These are phyloP conservation scores for Euphorbia celastroides DNA, from an alignment of 441 rosid genomes.

Conservation along the genomic window DNA sequence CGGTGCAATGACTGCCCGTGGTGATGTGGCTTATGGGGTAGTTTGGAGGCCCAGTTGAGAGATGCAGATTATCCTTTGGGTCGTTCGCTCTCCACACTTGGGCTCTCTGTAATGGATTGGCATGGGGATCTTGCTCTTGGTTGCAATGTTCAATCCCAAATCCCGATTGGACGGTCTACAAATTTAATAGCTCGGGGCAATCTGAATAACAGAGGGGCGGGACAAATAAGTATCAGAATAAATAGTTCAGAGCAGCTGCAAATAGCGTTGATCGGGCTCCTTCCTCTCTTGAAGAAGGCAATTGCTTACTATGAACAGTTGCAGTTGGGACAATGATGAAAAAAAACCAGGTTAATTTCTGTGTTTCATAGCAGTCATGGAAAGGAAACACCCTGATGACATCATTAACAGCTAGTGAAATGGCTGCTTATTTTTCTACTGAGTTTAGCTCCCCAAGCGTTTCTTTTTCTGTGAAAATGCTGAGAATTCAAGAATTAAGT, in stretches of 20 bases:
- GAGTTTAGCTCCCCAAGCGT: neutral
- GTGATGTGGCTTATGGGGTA: slow-evolving; percentile 92
- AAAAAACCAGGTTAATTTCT: slow-evolving; percentile 12
- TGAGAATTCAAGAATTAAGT: slow-evolving; percentile 8
- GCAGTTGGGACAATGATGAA: slow-evolving; percentile 69
- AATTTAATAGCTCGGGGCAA: slow-evolving; percentile 72
- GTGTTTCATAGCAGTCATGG: too few relatives aligned
- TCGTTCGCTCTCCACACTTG: slow-evolving; percentile 61
- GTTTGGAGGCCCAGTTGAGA: slow-evolving; percentile 79
- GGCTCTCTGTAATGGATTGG: slow-evolving; percentile 95
- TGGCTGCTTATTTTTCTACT: slow-evolving; percentile 4
- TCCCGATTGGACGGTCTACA: slow-evolving; percentile 75
- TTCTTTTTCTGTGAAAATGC: neutral
- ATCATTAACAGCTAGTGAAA: slow-evolving; percentile 12
- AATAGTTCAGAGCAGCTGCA: slow-evolving; percentile 97
- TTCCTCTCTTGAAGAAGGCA: slow-evolving; percentile 49
- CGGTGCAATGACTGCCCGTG: slow-evolving; percentile 80
- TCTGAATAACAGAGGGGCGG: slow-evolving; percentile 81
- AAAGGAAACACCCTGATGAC: too few relatives aligned
- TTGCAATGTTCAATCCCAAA: slow-evolving; percentile 78
- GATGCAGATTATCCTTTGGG: slow-evolving; percentile 84
- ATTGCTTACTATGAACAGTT: slow-evolving; percentile 46
- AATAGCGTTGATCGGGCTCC: slow-evolving; percentile 54
- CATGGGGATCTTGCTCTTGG: slow-evolving; percentile 96
- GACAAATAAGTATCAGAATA: slow-evolving; percentile 72